phyloP scores from a whole-genome alignment of 2,329 filamentous ascomycete genomes.

The Fusarium irregulare region DNA sequence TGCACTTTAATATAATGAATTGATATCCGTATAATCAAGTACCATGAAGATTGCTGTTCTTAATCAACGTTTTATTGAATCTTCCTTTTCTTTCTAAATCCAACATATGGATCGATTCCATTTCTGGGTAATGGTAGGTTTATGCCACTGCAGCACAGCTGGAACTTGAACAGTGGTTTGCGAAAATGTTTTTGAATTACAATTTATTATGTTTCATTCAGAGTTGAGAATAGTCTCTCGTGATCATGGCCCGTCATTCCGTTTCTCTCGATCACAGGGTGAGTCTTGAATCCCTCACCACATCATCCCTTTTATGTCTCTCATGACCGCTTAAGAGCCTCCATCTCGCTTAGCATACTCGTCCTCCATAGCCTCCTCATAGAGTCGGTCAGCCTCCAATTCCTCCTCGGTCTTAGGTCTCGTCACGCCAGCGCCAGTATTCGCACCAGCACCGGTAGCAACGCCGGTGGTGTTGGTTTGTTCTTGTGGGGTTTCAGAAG shows the following conservation, averaged over 20 bases:
- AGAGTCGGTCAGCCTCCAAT: conserved; percentile 60
- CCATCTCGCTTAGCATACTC: conserved; percentile 67
- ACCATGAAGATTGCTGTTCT: not conserved
- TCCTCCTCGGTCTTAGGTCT: conserved; percentile 62
- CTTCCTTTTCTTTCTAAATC: not conserved
- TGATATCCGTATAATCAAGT: not conserved
- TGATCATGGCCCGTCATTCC: not conserved
- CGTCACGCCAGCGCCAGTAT: conserved; percentile 61
- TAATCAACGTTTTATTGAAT: not conserved
- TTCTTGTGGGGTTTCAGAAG: conserved; percentile 21
- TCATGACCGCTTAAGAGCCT: conserved; percentile 52
- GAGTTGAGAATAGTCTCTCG: not conserved
- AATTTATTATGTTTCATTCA: not conserved
- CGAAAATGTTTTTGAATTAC: not conserved
- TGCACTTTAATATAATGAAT: not conserved
- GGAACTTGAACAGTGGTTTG: not conserved
- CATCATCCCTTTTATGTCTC: not conserved
- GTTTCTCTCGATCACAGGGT: not conserved
- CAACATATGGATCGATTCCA: not conserved
- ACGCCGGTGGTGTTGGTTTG: conserved; percentile 23
- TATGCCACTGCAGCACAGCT: not conserved
- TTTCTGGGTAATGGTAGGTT: not conserved
- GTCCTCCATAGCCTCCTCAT: conserved; percentile 66
- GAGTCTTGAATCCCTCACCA: not conserved
- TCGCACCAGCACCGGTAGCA: conserved; percentile 58